phyloP scores from a whole-genome alignment of 1,139 yeast species.

The Suhomyces bokatorum region DNA sequence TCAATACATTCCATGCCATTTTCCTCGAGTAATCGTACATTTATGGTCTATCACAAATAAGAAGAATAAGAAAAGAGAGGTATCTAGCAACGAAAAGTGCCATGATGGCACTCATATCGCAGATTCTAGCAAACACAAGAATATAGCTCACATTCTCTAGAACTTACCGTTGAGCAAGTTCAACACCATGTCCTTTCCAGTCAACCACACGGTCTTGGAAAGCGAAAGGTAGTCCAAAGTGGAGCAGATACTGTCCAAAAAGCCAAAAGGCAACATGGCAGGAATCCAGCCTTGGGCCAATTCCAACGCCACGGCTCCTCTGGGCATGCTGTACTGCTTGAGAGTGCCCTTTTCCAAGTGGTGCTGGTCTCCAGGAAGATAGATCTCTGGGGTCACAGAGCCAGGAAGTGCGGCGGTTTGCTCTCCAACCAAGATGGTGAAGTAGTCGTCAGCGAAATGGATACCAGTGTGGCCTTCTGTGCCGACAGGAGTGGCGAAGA shows the following conservation, averaged over 20 bases:
- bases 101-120: too few relatives aligned
- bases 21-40: too few relatives aligned
- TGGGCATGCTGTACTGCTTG: conserved; percentile 85
- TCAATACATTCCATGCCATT: too few relatives aligned
- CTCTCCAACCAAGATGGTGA: conserved; percentile 80
- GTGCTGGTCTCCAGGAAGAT: conserved; percentile 80
- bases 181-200: conserved; percentile 74
- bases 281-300: conserved; percentile 99
- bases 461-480: conserved; percentile 96
- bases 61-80: too few relatives aligned
- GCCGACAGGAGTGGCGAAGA: conserved; percentile 53
- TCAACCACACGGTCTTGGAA: conserved; percentile 64
- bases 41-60: too few relatives aligned
- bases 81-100: too few relatives aligned
- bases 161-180: conserved; percentile 71
- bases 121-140: too few relatives aligned
- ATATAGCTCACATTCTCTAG: background rate
- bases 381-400: conserved; percentile 61
- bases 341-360: conserved; percentile 69
- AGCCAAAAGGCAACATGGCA: conserved; percentile 94
- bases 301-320: conserved; percentile 84
- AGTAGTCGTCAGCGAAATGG: conserved; percentile 95
- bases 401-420: conserved; percentile 72
- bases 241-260: conserved; percentile 74
- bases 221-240: conserved; percentile 78